Percentiles rank a stretch among this genome's conserved stretches.
Evolutionary conservation across 1,284 basidiomycete genomes (phyloP).

Genomic region (Pascua sp.): DNA sequence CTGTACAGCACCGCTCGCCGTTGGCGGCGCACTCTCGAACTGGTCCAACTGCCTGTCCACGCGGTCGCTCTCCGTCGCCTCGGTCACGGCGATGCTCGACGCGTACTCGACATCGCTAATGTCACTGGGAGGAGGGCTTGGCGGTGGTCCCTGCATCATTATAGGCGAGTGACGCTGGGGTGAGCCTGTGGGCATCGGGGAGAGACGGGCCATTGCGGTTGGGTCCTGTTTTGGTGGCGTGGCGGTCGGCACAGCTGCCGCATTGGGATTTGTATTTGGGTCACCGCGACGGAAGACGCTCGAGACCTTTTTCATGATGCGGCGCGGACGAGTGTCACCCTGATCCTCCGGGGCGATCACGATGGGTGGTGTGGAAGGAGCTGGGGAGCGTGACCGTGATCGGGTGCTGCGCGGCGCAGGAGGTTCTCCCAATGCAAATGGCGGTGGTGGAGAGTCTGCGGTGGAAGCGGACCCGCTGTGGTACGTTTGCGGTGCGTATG

Average conservation of each 20-base stretch:
- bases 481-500: too few relatives aligned
- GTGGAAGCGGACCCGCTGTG: too few relatives aligned
- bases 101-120: conserved; percentile 9
- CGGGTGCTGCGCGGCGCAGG: too few relatives aligned
- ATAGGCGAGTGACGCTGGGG: conserved; percentile 12
- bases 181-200: background rate
- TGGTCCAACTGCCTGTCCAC: too few relatives aligned
- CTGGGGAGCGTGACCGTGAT: too few relatives aligned
- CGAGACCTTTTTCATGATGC: conserved; percentile 35
- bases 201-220: conserved; percentile 1
- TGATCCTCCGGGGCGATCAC: background rate
- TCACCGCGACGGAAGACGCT: conserved; percentile 28
- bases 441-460: too few relatives aligned
- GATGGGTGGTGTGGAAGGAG: too few relatives aligned
- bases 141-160: conserved; percentile 47
- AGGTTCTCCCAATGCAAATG: too few relatives aligned
- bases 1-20: background rate
- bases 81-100: conserved; percentile 9
- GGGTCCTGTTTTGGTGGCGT: background rate
- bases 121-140: conserved; percentile 45
- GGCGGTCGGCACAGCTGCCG: background rate
- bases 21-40: background rate
- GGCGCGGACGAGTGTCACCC: conserved; percentile 4
- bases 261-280: background rate
- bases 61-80: background rate